Percentiles rank a stretch among this genome's conserved stretches.
These are phyloP conservation scores for Podaxis sp. DNA, from an alignment of 768 basidiomycete species.

Conservation along the genomic window DNA sequence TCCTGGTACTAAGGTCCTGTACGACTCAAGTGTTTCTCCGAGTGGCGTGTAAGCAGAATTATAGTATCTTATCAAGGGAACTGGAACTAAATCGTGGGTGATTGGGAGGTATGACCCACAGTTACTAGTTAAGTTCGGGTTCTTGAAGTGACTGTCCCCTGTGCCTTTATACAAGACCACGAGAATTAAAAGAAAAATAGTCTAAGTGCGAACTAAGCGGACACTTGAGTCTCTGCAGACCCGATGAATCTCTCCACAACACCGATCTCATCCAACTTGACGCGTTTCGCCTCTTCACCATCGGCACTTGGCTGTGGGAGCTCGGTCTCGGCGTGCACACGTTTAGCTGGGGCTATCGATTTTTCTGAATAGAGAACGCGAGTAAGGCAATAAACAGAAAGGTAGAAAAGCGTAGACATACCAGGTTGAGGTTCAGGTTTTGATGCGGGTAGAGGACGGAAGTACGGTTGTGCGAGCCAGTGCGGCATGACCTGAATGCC, in stretches of 20 bases:
- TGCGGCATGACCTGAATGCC: conserved; percentile 35
- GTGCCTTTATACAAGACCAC: no score
- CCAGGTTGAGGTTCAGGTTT: neutral
- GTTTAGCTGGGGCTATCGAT: neutral
- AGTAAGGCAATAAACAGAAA: neutral
- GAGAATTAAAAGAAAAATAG: neutral
- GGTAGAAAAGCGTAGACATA: neutral
- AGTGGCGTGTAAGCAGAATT: no score
- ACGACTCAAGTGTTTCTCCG: no score
- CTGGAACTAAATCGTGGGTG: no score
- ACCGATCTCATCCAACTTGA: neutral
- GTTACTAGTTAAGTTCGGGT: no score
- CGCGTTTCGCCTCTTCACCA: neutral
- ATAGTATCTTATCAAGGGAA: no score
- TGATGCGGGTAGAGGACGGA: conserved; percentile 35
- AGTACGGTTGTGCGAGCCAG: conserved; percentile 61
- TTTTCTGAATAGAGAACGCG: neutral
- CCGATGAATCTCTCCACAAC: neutral
- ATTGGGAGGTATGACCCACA: no score
- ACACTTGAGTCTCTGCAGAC: neutral
- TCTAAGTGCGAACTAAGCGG: neutral
- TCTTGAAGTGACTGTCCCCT: no score
- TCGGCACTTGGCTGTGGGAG: neutral
- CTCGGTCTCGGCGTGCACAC: neutral
- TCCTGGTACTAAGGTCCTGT: no score